These are phyloP conservation scores for Aureobasidium uvarum DNA, from an alignment of 2,329 filamentous ascomycete genomes.

Conservation along the genomic window DNA sequence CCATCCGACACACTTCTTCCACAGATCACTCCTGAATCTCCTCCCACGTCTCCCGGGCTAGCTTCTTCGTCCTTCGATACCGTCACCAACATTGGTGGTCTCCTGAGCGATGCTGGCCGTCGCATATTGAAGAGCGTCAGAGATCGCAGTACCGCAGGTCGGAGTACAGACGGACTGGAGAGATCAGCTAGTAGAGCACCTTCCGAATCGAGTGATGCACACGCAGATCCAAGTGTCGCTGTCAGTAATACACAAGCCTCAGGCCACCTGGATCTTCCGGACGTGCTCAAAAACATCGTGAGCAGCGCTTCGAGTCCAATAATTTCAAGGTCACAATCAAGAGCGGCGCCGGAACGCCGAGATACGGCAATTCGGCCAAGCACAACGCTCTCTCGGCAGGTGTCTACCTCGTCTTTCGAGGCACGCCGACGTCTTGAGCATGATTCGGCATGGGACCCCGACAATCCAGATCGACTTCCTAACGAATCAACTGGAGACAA, in stretches of 20 bases:
- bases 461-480: conserved; percentile 31
- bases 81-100: conserved; percentile 44
- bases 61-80: conserved; percentile 48
- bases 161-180: conserved; percentile 51
- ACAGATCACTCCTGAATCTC: conserved; percentile 37
- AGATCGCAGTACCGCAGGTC: conserved; percentile 46
- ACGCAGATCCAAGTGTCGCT: conserved; percentile 62
- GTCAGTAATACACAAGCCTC: conserved; percentile 62
- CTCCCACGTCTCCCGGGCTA: conserved; percentile 44
- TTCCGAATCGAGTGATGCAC: conserved; percentile 62
- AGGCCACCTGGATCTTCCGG: conserved; percentile 56
- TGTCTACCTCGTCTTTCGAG: conserved; percentile 31
- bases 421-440: conserved; percentile 32
- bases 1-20: conserved; percentile 40
- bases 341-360: conserved; percentile 24
- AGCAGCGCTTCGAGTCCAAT: conserved; percentile 36
- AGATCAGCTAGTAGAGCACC: conserved; percentile 63
- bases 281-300: conserved; percentile 45
- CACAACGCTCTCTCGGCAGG: conserved; percentile 29
- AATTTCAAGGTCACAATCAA: conserved; percentile 31
- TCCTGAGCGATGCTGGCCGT: conserved; percentile 48
- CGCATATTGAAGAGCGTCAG: conserved; percentile 49
- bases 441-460: conserved; percentile 14
- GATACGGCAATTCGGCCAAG: conserved; percentile 31
- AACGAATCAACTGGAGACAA: conserved; percentile 37